These are phyloP conservation scores for Aspergillus sp. DNA, from an alignment of 2,329 filamentous ascomycete species.

Conservation along the genomic window DNA sequence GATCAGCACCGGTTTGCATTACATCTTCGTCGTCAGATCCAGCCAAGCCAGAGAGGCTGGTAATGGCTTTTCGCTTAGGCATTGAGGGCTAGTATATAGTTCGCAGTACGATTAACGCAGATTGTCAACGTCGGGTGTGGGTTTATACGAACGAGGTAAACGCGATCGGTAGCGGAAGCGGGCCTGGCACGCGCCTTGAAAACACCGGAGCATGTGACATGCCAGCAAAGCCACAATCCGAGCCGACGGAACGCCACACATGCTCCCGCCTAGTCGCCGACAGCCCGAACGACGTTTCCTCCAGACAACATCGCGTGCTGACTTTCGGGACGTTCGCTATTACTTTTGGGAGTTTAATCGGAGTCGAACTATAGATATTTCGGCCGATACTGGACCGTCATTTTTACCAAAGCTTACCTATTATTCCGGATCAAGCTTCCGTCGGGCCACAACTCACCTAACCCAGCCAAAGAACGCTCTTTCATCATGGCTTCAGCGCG, in stretches of 20 bases:
- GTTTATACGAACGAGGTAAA: slow-evolving; percentile 2
- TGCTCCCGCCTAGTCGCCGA: slow-evolving; percentile 10
- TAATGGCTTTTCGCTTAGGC: slow-evolving; percentile 43
- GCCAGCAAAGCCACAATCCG: slow-evolving; percentile 18
- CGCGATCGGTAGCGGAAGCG: background rate
- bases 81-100: slow-evolving; percentile 22
- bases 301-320: slow-evolving; percentile 4
- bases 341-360: slow-evolving; percentile 4
- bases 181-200: slow-evolving; percentile 7
- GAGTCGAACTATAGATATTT: background rate
- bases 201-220: slow-evolving; percentile 20
- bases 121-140: background rate
- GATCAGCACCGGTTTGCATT: slow-evolving; percentile 27
- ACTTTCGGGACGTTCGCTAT: slow-evolving; percentile 6
- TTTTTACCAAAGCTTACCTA: slow-evolving; percentile 2
- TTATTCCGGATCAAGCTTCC: background rate
- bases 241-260: slow-evolving; percentile 19
- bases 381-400: background rate
- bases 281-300: slow-evolving; percentile 4
- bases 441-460: background rate
- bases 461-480: background rate
- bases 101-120: background rate
- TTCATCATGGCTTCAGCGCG: slow-evolving; percentile 44
- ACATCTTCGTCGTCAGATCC: slow-evolving; percentile 49
- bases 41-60: slow-evolving; percentile 47